Conservation (phyloP, 495 filamentous ascomycete species). For the Letharia lupina region DNA sequence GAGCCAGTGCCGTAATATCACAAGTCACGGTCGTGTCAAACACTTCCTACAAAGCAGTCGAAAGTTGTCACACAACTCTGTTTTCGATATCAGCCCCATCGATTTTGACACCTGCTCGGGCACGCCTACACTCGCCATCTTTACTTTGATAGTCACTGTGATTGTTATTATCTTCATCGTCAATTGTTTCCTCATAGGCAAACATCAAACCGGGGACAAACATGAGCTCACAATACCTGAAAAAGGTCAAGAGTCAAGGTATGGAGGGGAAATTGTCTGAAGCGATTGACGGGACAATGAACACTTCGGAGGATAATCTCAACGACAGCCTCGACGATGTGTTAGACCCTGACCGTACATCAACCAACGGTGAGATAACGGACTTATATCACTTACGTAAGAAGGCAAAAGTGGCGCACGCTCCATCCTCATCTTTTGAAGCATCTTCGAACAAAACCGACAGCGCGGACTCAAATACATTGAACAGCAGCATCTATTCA, state of each 20-base stretch:
- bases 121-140: neutral
- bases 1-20: neutral
- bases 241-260: neutral
- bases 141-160: neutral
- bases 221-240: neutral
- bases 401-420: neutral
- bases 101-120: neutral
- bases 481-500: neutral
- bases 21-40: neutral
- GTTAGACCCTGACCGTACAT: neutral
- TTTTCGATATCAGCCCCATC: neutral
- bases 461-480: neutral
- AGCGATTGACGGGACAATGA: neutral
- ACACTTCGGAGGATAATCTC: neutral
- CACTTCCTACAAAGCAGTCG: neutral
- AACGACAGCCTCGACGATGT: neutral
- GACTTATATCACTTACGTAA: neutral
- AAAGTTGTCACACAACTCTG: neutral
- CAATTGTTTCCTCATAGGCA: neutral
- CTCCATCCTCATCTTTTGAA: neutral
- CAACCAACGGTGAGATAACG: too few species aligned
- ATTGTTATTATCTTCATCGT: neutral
- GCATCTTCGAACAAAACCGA: neutral
- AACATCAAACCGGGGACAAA: neutral
- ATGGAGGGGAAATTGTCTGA: conserved; percentile 3